Evolutionary conservation across 2,329 filamentous ascomycete genomes (phyloP).

Genomic region (Trichoderma guizhouense): DNA sequence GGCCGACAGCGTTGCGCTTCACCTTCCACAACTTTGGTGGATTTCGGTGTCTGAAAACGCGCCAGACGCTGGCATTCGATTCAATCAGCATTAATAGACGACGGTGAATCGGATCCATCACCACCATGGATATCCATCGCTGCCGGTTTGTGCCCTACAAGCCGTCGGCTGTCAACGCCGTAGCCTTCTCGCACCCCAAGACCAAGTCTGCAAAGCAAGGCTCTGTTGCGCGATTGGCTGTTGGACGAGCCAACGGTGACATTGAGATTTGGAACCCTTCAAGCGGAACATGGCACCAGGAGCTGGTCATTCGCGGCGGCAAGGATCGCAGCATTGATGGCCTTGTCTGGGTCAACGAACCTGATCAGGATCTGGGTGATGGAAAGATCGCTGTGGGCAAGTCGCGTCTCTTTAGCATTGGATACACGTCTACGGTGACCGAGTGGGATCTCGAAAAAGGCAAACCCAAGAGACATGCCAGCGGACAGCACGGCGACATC

Average conservation of each 20-base stretch:
- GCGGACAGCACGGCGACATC: slow-evolving; percentile 91
- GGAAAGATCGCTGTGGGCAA: slow-evolving; percentile 64
- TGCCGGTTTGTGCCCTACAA: slow-evolving; percentile 94
- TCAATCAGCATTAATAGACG: background rate
- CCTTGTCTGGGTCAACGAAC: slow-evolving; percentile 85
- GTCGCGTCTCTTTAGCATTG: slow-evolving; percentile 90
- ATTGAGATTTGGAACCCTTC: slow-evolving; percentile 97
- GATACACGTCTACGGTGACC: slow-evolving; percentile 85
- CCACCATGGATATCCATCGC: slow-evolving; percentile 87
- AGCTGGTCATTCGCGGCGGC: slow-evolving; percentile 78
- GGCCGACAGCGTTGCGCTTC: slow-evolving; percentile 6
- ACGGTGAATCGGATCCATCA: slow-evolving; percentile 12
- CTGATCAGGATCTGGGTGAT: slow-evolving; percentile 64
- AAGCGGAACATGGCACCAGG: slow-evolving; percentile 81
- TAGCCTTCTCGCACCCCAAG: slow-evolving; percentile 83
- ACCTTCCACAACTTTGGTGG: slow-evolving; percentile 19
- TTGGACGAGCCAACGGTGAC: slow-evolving; percentile 90
- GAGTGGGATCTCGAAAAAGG: slow-evolving; percentile 91
- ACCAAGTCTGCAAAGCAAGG: slow-evolving; percentile 45
- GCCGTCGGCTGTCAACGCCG: slow-evolving; percentile 85
- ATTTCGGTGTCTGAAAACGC: slow-evolving; percentile 14
- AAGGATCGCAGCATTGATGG: slow-evolving; percentile 86
- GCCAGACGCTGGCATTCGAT: background rate
- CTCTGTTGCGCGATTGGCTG: slow-evolving; percentile 69
- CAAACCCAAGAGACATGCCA: slow-evolving; percentile 73